Evolutionary conservation across 176 grass and related monocot species (phyloP), one percentile per base, ranked within the genome.

Genomic region (Tillandsia leiboldiana): DNA sequence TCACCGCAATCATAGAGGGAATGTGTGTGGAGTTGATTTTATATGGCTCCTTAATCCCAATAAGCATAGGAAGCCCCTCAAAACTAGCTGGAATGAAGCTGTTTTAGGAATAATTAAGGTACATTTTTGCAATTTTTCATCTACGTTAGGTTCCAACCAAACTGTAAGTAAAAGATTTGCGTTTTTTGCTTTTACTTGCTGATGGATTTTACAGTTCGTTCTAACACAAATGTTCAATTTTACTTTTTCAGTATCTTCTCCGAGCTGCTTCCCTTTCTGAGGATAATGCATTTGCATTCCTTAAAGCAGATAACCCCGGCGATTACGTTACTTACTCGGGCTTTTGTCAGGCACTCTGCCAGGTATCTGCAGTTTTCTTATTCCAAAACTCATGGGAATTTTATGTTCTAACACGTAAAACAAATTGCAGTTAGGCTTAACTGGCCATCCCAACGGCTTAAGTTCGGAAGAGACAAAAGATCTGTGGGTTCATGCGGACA

Each of bases 71-170:
- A 91, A 96, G 59, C 74, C 78, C 58, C 77, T 96, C 69, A 88
- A 85, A 79, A 91, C 87, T 73, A 96, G 91, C 83, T 96, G 91
- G 91, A 96, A 96, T 73, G 82, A 91, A 88, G 87, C 91, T 83
- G 91, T 91, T 12, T 81, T 96, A 82, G 77, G 80, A 65, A 91
- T 91, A 65, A 96, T 96, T 70, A 96, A 96, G 80, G 91, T 91
- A 79, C 53, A 12, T 62, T 74, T 68, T 68, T 73, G 67, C 75
- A 51, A 49, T 67, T 74, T 68, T 27, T 13, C 56, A 48, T 69
- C n/a, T 65, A 20, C 18, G 8, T 18, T 59, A 14, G 15, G 15
- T 17, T 5, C 15, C 15, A 59, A n/a, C 14, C 14, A 8, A 58
- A 58, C 18, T n/a, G 12, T 0, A 58, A 58, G 8, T 15, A 58